Percentiles rank a stretch among this genome's conserved stretches.
Conservation (phyloP, 2,329 filamentous ascomycete genomes). For the Thielaviopsis punctulata region DNA sequence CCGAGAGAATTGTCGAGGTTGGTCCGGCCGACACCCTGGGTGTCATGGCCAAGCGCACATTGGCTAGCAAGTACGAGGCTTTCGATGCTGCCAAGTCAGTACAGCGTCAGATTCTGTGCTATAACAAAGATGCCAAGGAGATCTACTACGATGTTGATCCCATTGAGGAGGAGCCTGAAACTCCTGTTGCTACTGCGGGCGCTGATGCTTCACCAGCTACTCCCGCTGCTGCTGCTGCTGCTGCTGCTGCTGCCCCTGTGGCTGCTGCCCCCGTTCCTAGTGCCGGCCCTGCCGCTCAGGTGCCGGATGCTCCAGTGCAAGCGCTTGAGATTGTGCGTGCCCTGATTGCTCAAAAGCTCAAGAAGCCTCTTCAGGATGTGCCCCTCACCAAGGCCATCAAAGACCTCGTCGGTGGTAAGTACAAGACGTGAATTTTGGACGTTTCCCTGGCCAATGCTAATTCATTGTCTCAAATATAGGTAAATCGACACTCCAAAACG, state of each 20-base stretch:
- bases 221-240: conserved; percentile 35
- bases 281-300: conserved; percentile 70
- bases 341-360: conserved; percentile 90
- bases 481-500: conserved; percentile 96
- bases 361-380: conserved; percentile 79
- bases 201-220: conserved; percentile 33
- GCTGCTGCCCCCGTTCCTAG: conserved; percentile 46
- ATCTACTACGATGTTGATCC: conserved; percentile 99
- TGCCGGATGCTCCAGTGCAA: conserved; percentile 72
- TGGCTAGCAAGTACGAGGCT: conserved; percentile 94
- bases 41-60: conserved; percentile 90
- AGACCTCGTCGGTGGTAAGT: conserved; percentile 86
- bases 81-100: conserved; percentile 95
- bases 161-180: conserved; percentile 71
- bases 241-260: conserved; percentile 37
- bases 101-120: conserved; percentile 93
- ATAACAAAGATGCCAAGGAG: conserved; percentile 98
- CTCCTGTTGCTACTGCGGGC: conserved; percentile 31
- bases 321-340: conserved; percentile 80
- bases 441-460: not conserved
- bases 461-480: conserved; percentile 31
- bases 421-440: not conserved
- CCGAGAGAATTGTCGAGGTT: conserved; percentile 94
- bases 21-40: conserved; percentile 93
- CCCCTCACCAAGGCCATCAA: conserved; percentile 95